Conservation (phyloP, 2,329 filamentous ascomycete genomes). For the Coccinonectria pachysandricola region DNA sequence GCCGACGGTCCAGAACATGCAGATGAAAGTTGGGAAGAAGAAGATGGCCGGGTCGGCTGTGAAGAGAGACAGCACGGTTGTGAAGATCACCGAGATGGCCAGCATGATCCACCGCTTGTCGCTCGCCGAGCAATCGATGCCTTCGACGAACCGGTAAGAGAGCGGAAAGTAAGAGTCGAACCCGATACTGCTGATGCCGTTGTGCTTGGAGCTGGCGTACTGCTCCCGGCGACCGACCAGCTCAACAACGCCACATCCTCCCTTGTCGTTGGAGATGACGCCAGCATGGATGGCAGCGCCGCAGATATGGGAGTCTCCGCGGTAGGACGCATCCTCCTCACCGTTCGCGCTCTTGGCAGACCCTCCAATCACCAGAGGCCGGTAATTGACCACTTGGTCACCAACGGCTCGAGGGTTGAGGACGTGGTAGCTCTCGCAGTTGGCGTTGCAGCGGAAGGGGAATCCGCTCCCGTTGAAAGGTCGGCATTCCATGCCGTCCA, state of each 20-base stretch:
- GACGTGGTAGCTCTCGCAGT: constrained; percentile 54
- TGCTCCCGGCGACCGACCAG: constrained; percentile 57
- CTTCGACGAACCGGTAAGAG: constrained; percentile 65
- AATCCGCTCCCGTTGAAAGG: constrained; percentile 63
- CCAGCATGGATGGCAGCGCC: constrained; percentile 77
- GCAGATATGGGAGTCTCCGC: constrained; percentile 83
- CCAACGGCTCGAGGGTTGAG: constrained; percentile 69
- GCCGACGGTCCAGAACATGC: constrained; percentile 81
- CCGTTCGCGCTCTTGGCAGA: constrained; percentile 33
- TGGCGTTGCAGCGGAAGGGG: constrained; percentile 65
- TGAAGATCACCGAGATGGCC: constrained; percentile 70
- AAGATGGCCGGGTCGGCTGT: constrained; percentile 70
- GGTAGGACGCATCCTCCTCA: constrained; percentile 50
- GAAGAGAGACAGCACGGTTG: constrained; percentile 68
- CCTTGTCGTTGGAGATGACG: constrained; percentile 57
- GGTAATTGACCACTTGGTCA: constrained; percentile 54
- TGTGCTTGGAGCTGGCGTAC: constrained; percentile 53
- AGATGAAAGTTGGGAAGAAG: constrained; percentile 74
- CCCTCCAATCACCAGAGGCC: constrained; percentile 58
- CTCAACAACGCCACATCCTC: constrained; percentile 73
- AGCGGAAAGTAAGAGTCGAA: constrained; percentile 89
- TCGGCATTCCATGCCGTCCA: constrained; percentile 65
- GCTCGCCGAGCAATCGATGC: constrained; percentile 55
- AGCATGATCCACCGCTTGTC: constrained; percentile 82
- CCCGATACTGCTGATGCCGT: constrained; percentile 64